These are phyloP conservation scores for Ogataea siamensis DNA, from an alignment of 805 yeast genomes.

Conservation along the genomic window DNA sequence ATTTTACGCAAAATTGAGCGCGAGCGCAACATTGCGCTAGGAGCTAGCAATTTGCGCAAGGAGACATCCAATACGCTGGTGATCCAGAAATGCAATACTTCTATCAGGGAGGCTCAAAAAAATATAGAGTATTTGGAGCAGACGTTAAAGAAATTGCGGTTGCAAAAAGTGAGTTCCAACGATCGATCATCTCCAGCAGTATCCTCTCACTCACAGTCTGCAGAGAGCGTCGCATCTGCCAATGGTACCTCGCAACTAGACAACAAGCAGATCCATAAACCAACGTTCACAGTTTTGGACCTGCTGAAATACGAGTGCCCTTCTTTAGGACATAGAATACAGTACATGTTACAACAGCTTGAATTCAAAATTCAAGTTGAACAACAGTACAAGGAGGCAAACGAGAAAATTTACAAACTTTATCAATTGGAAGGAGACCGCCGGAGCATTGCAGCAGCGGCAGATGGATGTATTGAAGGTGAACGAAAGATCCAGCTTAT, in stretches of 20 bases:
- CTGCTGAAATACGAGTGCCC: conserved; percentile 91
- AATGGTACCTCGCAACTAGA: conserved; percentile 14
- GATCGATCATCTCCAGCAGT: conserved; percentile 4
- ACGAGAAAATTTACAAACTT: conserved; percentile 80
- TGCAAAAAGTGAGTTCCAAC: conserved; percentile 29
- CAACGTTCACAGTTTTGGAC: conserved; percentile 69
- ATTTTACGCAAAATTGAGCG: conserved; percentile 84
- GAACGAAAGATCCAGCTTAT: conserved; percentile 81
- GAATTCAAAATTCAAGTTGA: conserved; percentile 94
- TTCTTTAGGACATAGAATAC: conserved; percentile 89
- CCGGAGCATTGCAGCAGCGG: conserved; percentile 81
- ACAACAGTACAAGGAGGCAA: conserved; percentile 88
- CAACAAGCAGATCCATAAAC: conserved; percentile 28
- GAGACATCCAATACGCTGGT: conserved; percentile 78
- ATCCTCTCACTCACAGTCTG: conserved; percentile 3
- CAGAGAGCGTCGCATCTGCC: conserved; percentile 3
- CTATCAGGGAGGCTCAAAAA: conserved; percentile 86
- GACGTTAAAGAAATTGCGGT: conserved; percentile 59
- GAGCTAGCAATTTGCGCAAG: conserved; percentile 77
- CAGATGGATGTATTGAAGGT: conserved; percentile 80
- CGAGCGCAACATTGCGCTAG: conserved; percentile 82
- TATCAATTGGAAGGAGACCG: conserved; percentile 92
- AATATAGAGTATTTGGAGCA: conserved; percentile 87
- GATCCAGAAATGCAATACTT: conserved; percentile 86
- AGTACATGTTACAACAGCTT: conserved; percentile 90